phyloP scores from a whole-genome alignment of 2,329 filamentous ascomycete genomes.

The Hortaea werneckii region DNA sequence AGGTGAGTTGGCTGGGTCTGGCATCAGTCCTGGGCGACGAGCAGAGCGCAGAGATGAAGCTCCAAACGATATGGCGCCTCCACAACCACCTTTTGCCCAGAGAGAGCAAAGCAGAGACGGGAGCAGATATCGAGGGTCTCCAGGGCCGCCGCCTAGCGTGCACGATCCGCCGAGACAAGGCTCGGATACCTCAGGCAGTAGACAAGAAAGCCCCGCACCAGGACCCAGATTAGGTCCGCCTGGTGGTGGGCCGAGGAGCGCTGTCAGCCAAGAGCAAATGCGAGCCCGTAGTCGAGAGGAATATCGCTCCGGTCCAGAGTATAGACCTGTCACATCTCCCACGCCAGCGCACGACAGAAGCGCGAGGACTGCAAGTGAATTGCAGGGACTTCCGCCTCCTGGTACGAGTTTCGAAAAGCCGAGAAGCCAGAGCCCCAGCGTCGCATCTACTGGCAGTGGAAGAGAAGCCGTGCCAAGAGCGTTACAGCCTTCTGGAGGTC shows the following conservation, averaged over 20 bases:
- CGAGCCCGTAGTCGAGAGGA: constrained; percentile 20
- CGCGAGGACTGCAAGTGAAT: neutral
- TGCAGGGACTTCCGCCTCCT: constrained; percentile 1
- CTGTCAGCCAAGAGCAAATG: constrained; percentile 26
- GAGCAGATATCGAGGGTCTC: constrained; percentile 19
- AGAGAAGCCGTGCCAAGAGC: neutral
- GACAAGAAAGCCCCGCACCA: neutral
- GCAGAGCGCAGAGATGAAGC: neutral
- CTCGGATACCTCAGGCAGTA: neutral
- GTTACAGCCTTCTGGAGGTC: neutral
- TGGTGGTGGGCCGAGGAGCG: constrained; percentile 13
- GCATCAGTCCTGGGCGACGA: neutral
- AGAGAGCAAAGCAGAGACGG: constrained; percentile 20
- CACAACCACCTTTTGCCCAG: constrained; percentile 25
- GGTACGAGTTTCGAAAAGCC: constrained; percentile 5
- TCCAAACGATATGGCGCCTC: constrained; percentile 10
- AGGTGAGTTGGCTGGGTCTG: neutral
- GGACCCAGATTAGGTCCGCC: neutral
- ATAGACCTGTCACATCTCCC: constrained; percentile 19
- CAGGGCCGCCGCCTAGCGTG: constrained; percentile 21
- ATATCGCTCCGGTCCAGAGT: constrained; percentile 1
- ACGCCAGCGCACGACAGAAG: constrained; percentile 6
- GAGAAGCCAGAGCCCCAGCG: constrained; percentile 9
- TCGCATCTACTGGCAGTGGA: constrained; percentile 1
- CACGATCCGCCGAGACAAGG: constrained; percentile 9